Evolutionary conservation across 139 green algal genomes (phyloP).

Genomic region (Chloropicon primus): DNA sequence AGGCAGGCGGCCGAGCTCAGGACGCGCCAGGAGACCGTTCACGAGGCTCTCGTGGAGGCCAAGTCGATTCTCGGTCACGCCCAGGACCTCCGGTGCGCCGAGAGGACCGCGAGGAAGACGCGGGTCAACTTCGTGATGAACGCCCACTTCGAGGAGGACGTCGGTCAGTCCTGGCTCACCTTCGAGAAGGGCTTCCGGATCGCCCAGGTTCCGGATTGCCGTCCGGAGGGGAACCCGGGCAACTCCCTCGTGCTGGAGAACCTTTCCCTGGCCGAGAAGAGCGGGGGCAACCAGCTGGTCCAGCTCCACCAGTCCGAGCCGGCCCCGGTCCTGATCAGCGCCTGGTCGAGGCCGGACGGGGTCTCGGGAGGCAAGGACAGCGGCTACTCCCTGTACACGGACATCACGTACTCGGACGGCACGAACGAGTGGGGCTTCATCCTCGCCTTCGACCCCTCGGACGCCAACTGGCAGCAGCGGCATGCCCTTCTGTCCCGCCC

Average conservation of each 20-base stretch:
- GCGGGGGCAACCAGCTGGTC: conserved; percentile 3
- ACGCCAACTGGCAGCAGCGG: conserved; percentile 5
- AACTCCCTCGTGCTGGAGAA: conserved; percentile 2
- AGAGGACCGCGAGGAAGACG: not conserved
- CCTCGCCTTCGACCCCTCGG: conserved; percentile 9
- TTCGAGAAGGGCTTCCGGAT: conserved; percentile 12
- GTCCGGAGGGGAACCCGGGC: not conserved
- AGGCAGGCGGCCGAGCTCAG: not conserved
- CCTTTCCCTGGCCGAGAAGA: not conserved
- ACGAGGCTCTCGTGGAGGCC: not conserved
- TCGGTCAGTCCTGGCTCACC: conserved; percentile 1
- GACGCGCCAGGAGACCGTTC: not conserved
- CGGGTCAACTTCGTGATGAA: conserved; percentile 12
- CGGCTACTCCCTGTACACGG: conserved; percentile 16
- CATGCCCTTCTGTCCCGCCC: not conserved
- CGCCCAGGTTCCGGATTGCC: not conserved
- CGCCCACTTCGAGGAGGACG: conserved; percentile 5
- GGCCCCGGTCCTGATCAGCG: conserved; percentile 1
- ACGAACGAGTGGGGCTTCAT: conserved; percentile 16
- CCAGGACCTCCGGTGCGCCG: not conserved
- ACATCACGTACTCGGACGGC: conserved; percentile 17
- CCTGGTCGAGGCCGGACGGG: not conserved
- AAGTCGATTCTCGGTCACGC: not conserved
- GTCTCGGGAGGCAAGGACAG: conserved; percentile 6
- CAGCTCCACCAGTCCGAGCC: conserved; percentile 4